phyloP scores from a whole-genome alignment of 1,139 yeast genomes.

The Candida sp. region DNA sequence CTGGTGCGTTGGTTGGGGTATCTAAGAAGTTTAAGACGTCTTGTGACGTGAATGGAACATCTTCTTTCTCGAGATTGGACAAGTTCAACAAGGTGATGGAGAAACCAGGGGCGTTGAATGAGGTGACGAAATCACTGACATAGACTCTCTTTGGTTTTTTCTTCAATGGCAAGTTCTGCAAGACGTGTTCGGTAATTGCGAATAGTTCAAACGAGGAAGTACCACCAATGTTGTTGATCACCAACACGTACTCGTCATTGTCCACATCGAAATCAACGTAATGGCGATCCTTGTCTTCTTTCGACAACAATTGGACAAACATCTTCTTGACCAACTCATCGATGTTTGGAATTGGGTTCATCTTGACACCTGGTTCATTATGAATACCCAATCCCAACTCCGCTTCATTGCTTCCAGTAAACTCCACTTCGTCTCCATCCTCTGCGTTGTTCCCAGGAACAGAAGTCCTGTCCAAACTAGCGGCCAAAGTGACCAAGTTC shows the following conservation, averaged over 20 bases:
- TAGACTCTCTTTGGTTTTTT: slow-evolving; percentile 64
- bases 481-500: slow-evolving; percentile 84
- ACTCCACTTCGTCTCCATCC: slow-evolving; percentile 44
- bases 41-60: slow-evolving; percentile 26
- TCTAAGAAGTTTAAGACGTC: slow-evolving; percentile 59
- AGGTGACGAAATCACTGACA: slow-evolving; percentile 81
- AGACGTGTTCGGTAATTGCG: slow-evolving; percentile 60
- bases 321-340: slow-evolving; percentile 58
- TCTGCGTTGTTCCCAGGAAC: slow-evolving; percentile 74
- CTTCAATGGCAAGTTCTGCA: slow-evolving; percentile 52
- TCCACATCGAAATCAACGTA: slow-evolving; percentile 63
- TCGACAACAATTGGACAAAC: slow-evolving; percentile 55
- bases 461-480: slow-evolving; percentile 86
- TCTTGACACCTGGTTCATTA: slow-evolving; percentile 86
- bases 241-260: slow-evolving; percentile 66
- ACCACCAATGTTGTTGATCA: slow-evolving; percentile 87
- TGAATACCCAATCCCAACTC: slow-evolving; percentile 97
- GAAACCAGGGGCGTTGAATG: slow-evolving; percentile 91
- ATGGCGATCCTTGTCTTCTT: slow-evolving; percentile 67
- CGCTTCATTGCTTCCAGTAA: slow-evolving; percentile 57
- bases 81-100: slow-evolving; percentile 78
- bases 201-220: slow-evolving; percentile 77
- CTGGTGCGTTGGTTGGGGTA: slow-evolving; percentile 77
- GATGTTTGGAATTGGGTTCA: slow-evolving; percentile 74
- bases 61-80: slow-evolving; percentile 42